Conservation (phyloP, 805 yeast species). For the Debaryomyces prosopidis region DNA sequence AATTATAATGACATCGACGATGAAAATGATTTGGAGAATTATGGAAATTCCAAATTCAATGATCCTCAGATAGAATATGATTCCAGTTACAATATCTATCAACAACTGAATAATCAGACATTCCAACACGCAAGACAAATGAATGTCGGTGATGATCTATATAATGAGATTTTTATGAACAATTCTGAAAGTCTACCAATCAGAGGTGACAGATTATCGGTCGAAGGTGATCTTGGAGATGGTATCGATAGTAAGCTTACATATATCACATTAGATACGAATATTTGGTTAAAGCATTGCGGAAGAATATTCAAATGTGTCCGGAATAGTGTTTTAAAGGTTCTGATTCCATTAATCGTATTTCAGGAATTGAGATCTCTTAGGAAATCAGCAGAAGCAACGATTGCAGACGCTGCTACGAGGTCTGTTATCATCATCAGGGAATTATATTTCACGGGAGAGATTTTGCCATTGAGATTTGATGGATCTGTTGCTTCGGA, state of each 20-base stretch:
- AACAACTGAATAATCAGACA: conserved; percentile 17
- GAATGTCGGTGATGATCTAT: conserved; percentile 18
- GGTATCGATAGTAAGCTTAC: conserved; percentile 59
- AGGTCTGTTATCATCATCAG: conserved; percentile 74
- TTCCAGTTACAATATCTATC: conserved; percentile 17
- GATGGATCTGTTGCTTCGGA: conserved; percentile 70
- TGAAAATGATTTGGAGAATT: conserved; percentile 23
- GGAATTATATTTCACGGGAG: conserved; percentile 58
- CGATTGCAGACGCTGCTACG: conserved; percentile 78
- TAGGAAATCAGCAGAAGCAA: conserved; percentile 68
- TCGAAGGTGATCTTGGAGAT: conserved; percentile 55
- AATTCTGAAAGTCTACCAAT: conserved; percentile 15
- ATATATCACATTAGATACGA: conserved; percentile 68
- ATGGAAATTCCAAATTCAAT: conserved; percentile 31
- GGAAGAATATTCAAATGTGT: conserved; percentile 73
- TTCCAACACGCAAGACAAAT: conserved; percentile 12
- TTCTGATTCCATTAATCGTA: conserved; percentile 71
- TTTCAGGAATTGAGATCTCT: conserved; percentile 76
- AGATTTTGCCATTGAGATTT: conserved; percentile 60
- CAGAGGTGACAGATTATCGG: not conserved
- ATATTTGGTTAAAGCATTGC: conserved; percentile 79
- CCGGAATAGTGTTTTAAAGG: conserved; percentile 55
- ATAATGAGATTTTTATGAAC: conserved; percentile 20
- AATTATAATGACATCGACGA: conserved; percentile 17
- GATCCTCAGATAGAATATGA: conserved; percentile 26